Base-by-base conservation (phyloP, 2,329 filamentous ascomycete genomes). In the Calonectria pseudoturangicola region DNA sequence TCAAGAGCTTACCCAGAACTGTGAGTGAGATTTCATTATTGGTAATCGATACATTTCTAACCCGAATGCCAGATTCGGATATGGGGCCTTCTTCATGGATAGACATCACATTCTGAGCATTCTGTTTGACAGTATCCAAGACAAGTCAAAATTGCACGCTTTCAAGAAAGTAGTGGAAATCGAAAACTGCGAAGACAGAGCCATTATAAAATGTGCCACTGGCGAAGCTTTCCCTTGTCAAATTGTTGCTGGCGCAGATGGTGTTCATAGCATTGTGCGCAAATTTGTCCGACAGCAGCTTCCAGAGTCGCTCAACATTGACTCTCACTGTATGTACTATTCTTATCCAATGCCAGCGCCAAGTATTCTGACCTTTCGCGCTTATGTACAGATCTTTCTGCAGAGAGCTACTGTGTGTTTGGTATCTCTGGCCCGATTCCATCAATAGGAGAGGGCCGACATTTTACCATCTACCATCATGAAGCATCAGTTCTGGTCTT, bases 251-350 rank as follows among this genome's bases (percentile, higher is more conserved):
- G 50, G 50, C 21, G 50, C 50, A 9, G 50, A 54, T 12, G 50
- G 50, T 54, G 50, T 54, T n/a, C 50, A 54, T 18, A 54, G 50
- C 50, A 33, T 33, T 21, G 50, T 54, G 12, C 50, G 50, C 50
- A n/a, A 54, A 21, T 54, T 54, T 21, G 16, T 54, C 9, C 33
- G 50, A 30, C 28, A 54, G 33, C 27, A n/a, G 18, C 7, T 54
- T 9, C 50, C 50, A n/a, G 16, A 33, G 28, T n/a, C 16, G 9
- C 50, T 18, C 9, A 18, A 18, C 4, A 13, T 54, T 13, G 28
- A 16, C 9, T 27, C 50, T 36, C 16, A 54, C n/a, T 54, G 50
- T 54, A 33, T 18, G 28, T n/a, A 13, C 4, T 54, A n/a, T n/a
- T 33, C 28, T 18, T 0, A 36, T 21, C 21, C 21, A 33, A 33